Evolutionary conservation across 129 eudicot genomes (phyloP), one percentile per base, ranked within the genome.

Genomic region (Tagetes erecta): DNA sequence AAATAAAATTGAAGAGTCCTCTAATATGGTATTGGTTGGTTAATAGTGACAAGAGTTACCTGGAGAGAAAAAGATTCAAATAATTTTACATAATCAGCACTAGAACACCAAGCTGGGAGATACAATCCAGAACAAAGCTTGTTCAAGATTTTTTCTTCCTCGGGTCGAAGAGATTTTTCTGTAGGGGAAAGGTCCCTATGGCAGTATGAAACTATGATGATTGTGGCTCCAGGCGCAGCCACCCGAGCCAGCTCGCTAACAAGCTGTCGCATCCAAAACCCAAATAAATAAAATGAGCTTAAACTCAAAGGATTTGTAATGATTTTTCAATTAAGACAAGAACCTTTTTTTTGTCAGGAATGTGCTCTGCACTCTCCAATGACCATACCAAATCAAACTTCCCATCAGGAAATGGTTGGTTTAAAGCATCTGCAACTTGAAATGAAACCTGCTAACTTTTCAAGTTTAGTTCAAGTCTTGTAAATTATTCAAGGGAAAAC

Each of bases 321-420:
- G 2, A 60, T 2, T 73, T 36, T 0, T 47, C 5, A 11, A 65
- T 27, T 5, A 31, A 68, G 34, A 10, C 36, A 31, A 34, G 33
- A 81, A 92, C 98, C 96, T 89, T 85, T 70, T 49, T 46, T 82
- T 92, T 92, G 76, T 89, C 90, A 31, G 98, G 98, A 96, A 92
- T 92, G 86, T 92, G 98, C 55, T 92, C 98, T 47, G 91, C 96
- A 63, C 98, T 92, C 89, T 92, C 98, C 94, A 92, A 89, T 57
- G 98, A 92, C 96, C 96, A 89, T 49, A 89, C 94, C 55, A 92
- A 64, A 69, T 89, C 98, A 77, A 92, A 92, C 69, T 89, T 74
- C 38, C 91, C 94, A 84, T 89, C 92, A 11, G 94, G 85, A 81
- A 92, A 92, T 12, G 98, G 96, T 71, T 89, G 96, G 62, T 85